Evolutionary conservation across 768 basidiomycete genomes (phyloP), one percentile per base, ranked within the genome.

Genomic region (Cystobasidium ongulense): DNA sequence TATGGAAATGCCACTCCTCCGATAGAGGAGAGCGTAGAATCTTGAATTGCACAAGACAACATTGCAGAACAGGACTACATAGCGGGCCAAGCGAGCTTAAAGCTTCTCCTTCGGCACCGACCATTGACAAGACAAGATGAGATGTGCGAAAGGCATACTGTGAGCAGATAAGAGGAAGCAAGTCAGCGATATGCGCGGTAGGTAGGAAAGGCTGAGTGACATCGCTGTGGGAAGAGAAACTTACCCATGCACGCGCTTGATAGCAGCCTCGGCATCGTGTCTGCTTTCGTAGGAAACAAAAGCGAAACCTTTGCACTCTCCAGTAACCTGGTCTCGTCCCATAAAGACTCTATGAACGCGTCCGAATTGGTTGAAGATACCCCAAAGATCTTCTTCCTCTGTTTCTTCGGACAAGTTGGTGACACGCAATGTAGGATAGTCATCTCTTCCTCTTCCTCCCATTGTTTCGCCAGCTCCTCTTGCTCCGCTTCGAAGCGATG

Each of bases 381-480:
- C 93, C 70, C 94, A 88, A 29, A 99, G 83, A 82, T 99, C 96
- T 79, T 87, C 88, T 80, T 99, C 96, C 77, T 90, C 88, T 1
- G 93, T 93, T 78, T 99, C 96, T 81, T 92, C 90, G 3, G 91
- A 91, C 74, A 99, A 89, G 78, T 98, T 98, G 38, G 96, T 97
- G 76, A 99, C 92, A 35, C 96, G 91, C 21, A 99, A 86, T 0
- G 96, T 99, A 1, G 96, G 96, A 25, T 94, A 86, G 79, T 98
- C 96, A 80, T 97, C 93, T 46, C 95, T 86, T 21, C 81, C 84
- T 54, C 85, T 84, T 29, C 75, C 73, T 21, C 86, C 85, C 89
- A 92, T 91, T 1, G 88, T 84, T 79, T 92, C 91, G 62, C 92
- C 91, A 8, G 88, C 83, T 1, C 86, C 87, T 53, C 88, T 85